phyloP scores from a whole-genome alignment of 768 basidiomycete genomes.

The Amanita pseudoporphyria region DNA sequence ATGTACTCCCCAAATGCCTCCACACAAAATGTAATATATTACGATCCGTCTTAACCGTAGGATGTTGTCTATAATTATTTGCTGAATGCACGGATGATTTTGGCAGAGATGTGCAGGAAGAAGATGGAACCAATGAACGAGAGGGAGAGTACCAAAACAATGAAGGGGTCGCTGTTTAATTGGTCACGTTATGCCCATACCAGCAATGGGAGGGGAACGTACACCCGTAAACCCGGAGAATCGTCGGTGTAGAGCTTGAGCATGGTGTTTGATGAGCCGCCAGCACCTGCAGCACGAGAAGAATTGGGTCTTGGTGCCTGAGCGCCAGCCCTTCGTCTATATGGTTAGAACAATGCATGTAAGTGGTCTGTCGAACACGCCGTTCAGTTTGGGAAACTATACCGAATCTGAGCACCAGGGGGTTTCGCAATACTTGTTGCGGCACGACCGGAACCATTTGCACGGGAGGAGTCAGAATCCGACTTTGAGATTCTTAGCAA shows the following conservation, averaged over 20 bases:
- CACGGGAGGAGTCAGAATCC: constrained; percentile 63
- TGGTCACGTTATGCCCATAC: constrained; percentile 1
- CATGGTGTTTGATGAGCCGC: constrained; percentile 97
- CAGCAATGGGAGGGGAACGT: constrained; percentile 25
- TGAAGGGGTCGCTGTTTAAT: constrained; percentile 77
- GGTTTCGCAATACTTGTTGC: constrained; percentile 55
- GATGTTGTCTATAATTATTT: constrained; percentile 37
- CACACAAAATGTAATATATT: background rate
- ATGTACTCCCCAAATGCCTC: constrained; percentile 21
- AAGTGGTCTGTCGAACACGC: background rate
- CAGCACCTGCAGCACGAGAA: constrained; percentile 84
- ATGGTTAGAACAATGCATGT: background rate
- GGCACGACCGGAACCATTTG: constrained; percentile 29
- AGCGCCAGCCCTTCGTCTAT: constrained; percentile 59
- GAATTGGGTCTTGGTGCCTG: constrained; percentile 76
- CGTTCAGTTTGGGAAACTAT: constrained; percentile 15
- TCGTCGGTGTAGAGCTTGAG: constrained; percentile 98
- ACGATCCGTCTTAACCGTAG: background rate
- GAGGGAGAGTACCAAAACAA: constrained; percentile 90
- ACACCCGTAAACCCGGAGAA: constrained; percentile 96
- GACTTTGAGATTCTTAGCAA: constrained; percentile 35
- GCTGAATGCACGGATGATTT: constrained; percentile 84
- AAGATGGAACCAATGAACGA: constrained; percentile 98
- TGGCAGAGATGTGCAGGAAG: constrained; percentile 96
- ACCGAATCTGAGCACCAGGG: constrained; percentile 79